Percentiles rank a stretch among this genome's conserved stretches.
phyloP scores from a whole-genome alignment of 768 basidiomycete species.

The Rhodocollybia butyracea region DNA sequence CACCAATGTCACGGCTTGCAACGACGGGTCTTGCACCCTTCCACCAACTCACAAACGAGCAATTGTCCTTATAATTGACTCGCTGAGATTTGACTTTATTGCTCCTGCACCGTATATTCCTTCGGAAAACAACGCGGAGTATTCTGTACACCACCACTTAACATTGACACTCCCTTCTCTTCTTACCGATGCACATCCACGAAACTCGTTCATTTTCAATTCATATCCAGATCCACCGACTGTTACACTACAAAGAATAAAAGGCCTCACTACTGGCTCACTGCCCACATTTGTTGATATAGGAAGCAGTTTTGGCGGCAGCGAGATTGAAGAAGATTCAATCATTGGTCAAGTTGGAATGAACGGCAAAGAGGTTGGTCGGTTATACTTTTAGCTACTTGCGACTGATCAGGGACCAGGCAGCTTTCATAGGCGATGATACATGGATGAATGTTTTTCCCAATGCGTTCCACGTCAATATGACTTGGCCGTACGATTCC shows the following conservation, averaged over 20 bases:
- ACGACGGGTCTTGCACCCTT: slow-evolving; percentile 40
- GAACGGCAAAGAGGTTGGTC: slow-evolving; percentile 57
- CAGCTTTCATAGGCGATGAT: slow-evolving; percentile 94
- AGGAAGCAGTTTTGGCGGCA: slow-evolving; percentile 90
- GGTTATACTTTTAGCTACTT: neutral
- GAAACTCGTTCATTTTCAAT: slow-evolving; percentile 83
- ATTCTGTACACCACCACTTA: slow-evolving; percentile 74
- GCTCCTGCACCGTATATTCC: slow-evolving; percentile 65
- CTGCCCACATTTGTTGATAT: slow-evolving; percentile 94
- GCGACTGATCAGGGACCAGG: slow-evolving; percentile 30
- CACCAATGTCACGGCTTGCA: slow-evolving; percentile 47
- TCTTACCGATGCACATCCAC: slow-evolving; percentile 60
- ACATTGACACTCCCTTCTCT: slow-evolving; percentile 76
- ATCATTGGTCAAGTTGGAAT: slow-evolving; percentile 67
- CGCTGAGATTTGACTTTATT: slow-evolving; percentile 92
- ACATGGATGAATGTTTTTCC: slow-evolving; percentile 95
- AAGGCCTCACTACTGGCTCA: slow-evolving; percentile 92
- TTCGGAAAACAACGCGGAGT: slow-evolving; percentile 8
- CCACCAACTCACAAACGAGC: slow-evolving; percentile 73
- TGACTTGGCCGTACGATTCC: slow-evolving; percentile 86
- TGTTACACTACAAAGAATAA: slow-evolving; percentile 90
- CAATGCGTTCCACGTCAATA: slow-evolving; percentile 61
- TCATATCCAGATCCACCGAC: slow-evolving; percentile 94
- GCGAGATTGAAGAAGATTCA: slow-evolving; percentile 85
- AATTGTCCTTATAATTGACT: slow-evolving; percentile 85